A percentile compares a stretch with the other conserved stretches of the same genome.
These are phyloP conservation scores for Didymella arachidicola DNA, from an alignment of 2,329 filamentous ascomycete genomes.

Conservation along the genomic window DNA sequence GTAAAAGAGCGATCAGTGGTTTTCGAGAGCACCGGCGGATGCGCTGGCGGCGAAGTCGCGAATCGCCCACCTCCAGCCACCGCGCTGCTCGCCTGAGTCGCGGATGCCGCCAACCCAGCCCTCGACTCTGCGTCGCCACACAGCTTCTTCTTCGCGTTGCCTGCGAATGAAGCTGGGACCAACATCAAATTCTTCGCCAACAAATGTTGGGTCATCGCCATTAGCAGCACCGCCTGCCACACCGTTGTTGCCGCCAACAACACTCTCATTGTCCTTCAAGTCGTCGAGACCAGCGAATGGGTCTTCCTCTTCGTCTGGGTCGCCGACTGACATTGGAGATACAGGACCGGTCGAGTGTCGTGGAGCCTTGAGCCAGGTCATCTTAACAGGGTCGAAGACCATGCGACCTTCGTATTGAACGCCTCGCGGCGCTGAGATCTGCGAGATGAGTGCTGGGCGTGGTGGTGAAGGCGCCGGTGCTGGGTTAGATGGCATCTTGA, in stretches of 20 bases:
- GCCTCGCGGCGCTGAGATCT: constrained; percentile 80
- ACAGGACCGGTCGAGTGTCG: constrained; percentile 46
- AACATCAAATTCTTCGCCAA: constrained; percentile 97
- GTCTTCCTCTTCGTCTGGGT: constrained; percentile 86
- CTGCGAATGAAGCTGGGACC: constrained; percentile 90
- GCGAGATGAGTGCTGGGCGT: constrained; percentile 85
- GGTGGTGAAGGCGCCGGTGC: constrained; percentile 58
- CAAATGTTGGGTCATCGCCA: constrained; percentile 53
- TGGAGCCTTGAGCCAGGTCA: constrained; percentile 92
- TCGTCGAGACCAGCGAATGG: constrained; percentile 96
- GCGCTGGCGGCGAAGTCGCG: constrained; percentile 54
- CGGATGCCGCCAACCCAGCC: constrained; percentile 75
- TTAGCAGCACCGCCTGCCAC: constrained; percentile 32
- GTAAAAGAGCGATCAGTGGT: constrained; percentile 29
- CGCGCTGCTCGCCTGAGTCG: constrained; percentile 52
- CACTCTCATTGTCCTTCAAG: constrained; percentile 71
- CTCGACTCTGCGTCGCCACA: constrained; percentile 88
- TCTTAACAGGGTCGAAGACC: constrained; percentile 95
- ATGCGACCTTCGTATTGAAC: constrained; percentile 96
- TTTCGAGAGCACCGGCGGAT: constrained; percentile 27
- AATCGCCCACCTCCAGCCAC: constrained; percentile 79
- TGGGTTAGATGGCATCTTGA: constrained; percentile 50
- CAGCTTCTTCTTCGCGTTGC: constrained; percentile 88
- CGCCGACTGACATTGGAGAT: constrained; percentile 59
- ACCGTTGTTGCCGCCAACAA: constrained; percentile 36